A percentile compares a stretch with the other conserved stretches of the same genome.
These are phyloP conservation scores for Populus trichocarpa DNA, from an alignment of 441 rosid genomes.

Conservation along the genomic window DNA sequence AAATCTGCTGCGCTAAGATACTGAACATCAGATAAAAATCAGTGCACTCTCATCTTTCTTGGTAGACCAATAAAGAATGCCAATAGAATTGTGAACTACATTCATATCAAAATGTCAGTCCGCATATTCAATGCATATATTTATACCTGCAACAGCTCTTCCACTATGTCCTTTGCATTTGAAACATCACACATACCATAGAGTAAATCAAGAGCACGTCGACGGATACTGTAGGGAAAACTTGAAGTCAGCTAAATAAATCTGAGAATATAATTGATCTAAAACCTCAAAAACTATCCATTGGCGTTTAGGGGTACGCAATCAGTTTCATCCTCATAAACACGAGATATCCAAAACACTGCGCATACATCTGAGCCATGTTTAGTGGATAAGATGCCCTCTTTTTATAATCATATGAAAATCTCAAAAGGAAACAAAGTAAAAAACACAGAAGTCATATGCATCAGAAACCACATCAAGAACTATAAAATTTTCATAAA, in stretches of 20 bases:
- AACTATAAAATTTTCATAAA: constrained; percentile 3
- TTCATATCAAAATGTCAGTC: constrained; percentile 8
- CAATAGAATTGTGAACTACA: not conserved
- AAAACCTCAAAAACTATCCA: not conserved
- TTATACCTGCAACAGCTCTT: constrained; percentile 91
- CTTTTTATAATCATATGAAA: not conserved
- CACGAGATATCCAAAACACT: not conserved
- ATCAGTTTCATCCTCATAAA: not conserved
- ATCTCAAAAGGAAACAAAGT: not conserved
- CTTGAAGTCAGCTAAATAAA: constrained; percentile 12
- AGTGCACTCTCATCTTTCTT: constrained; percentile 17
- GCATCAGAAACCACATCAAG: constrained; percentile 11
- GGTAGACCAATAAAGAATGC: not conserved
- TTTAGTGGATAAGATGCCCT: not conserved
- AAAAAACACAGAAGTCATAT: not conserved
- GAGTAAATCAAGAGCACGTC: constrained; percentile 98
- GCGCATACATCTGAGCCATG: not conserved
- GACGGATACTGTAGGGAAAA: constrained; percentile 73
- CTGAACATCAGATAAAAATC: constrained; percentile 41
- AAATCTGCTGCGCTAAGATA: constrained; percentile 98
- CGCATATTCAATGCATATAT: constrained; percentile 1
- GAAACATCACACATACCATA: constrained; percentile 99
- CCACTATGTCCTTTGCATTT: constrained; percentile 99
- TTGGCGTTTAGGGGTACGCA: not conserved
- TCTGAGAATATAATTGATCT: not conserved